A percentile compares a stretch with the other conserved stretches of the same genome.
These are phyloP conservation scores for Gastrodia elata DNA, from an alignment of 106 monocot species.

Conservation along the genomic window DNA sequence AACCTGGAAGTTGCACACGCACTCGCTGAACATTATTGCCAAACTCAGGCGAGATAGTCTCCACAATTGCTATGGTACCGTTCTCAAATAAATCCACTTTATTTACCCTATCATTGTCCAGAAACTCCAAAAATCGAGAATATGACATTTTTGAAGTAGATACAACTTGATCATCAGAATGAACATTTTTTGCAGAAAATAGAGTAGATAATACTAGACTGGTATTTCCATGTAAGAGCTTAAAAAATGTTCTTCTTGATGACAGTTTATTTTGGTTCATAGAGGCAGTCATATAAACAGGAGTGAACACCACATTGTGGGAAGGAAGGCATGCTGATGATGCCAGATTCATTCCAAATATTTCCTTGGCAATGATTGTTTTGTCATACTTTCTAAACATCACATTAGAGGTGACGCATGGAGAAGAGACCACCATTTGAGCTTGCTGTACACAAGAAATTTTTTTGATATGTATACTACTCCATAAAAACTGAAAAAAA, in stretches of 20 bases:
- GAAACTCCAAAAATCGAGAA: conserved; percentile 80
- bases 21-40: conserved; percentile 83
- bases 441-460: conserved; percentile 4
- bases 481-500: background rate
- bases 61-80: conserved; percentile 96
- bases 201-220: conserved; percentile 56
- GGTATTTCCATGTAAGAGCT: conserved; percentile 69
- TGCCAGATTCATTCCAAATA: conserved; percentile 34
- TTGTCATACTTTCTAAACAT: conserved; percentile 14
- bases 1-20: conserved; percentile 91
- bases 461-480: background rate
- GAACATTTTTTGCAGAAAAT: conserved; percentile 34
- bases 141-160: conserved; percentile 98
- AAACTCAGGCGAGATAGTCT: conserved; percentile 84
- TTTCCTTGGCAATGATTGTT: conserved; percentile 35
- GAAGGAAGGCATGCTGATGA: conserved; percentile 29
- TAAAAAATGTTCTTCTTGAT: conserved; percentile 76
- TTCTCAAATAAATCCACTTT: conserved; percentile 90
- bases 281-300: conserved; percentile 50
- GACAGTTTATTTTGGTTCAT: conserved; percentile 37
- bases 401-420: conserved; percentile 49
- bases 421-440: conserved; percentile 54
- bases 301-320: conserved; percentile 18
- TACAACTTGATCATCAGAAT: conserved; percentile 85
- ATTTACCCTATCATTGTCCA: conserved; percentile 91